Base-by-base conservation (phyloP, 1,284 basidiomycete species). In the Pyrrhoderma noxium region DNA sequence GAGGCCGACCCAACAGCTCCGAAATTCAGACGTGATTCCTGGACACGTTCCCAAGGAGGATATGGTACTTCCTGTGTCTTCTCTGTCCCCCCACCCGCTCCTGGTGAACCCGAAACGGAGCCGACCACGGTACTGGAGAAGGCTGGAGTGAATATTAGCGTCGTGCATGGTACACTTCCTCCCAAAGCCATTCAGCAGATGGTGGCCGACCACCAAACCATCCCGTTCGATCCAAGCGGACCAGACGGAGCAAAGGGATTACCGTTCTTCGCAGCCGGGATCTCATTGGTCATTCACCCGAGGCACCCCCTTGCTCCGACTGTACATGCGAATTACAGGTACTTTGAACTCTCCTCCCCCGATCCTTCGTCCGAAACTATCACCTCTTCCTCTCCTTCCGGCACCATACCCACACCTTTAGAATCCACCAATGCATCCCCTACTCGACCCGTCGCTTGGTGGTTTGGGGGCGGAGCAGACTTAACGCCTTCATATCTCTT, bases 381-480 rank as follows among this genome's bases (percentile, higher is more conserved):
- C n/a, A n/a, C n/a, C n/a, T n/a, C n/a, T n/a, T n/a, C n/a, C n/a
- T n/a, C n/a, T n/a, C n/a, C n/a, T n/a, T n/a, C n/a, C n/a, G n/a
- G n/a, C n/a, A n/a, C n/a, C n/a, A n/a, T n/a, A n/a, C n/a, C n/a
- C n/a, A n/a, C n/a, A n/a, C n/a, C n/a, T n/a, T n/a, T n/a, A 47
- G 65, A 71, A 49, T 54, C 58, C 56, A 27, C 50, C 19, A 52
- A 40, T 37, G 51, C 57, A n/a, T 54, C 56, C 8, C 45, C 61
- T 45, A 59, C 58, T 21, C 36, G 54, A 50, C 61, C 65, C 9
- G 67, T 93, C 36, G 87, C 93, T 8, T 99, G 94, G 93, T 99
- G 96, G 96, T 99, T 98, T 62, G 95, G 95, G 41, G 95, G 95
- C 35, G 95, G 95, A n/a, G 82, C 84, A 2, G 95, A 99, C 66